These are phyloP conservation scores for Solanum chilense DNA, from an alignment of 257 asterid species.

Conservation along the genomic window DNA sequence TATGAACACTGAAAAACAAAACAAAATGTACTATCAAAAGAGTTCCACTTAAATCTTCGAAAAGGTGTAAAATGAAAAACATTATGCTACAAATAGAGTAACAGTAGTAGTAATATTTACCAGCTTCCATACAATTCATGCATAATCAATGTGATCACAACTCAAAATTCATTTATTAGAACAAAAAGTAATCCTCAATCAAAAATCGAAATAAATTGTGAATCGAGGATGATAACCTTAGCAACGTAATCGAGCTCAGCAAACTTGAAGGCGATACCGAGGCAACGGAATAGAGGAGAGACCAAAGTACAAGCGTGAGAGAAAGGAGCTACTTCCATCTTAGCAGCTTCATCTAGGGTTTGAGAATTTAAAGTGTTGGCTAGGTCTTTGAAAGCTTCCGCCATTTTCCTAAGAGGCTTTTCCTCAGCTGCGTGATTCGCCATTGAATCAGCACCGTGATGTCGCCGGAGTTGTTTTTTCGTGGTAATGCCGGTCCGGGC, in stretches of 20 bases:
- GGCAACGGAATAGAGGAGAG: slow-evolving; percentile 89
- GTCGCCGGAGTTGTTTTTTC: neutral
- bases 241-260: slow-evolving; percentile 89
- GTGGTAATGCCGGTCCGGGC: neutral
- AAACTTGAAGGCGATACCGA: slow-evolving; percentile 91
- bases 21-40: neutral
- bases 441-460: neutral
- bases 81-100: neutral
- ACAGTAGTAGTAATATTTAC: neutral
- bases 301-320: slow-evolving; percentile 78
- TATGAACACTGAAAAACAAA: neutral
- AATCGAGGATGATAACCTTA: slow-evolving; percentile 26
- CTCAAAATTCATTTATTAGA: neutral
- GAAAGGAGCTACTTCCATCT: slow-evolving; percentile 48
- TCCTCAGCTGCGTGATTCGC: slow-evolving; percentile 19
- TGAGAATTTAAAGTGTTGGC: slow-evolving; percentile 26
- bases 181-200: neutral
- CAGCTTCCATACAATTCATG: neutral
- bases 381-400: slow-evolving; percentile 65
- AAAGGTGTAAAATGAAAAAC: neutral
- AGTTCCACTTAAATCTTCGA: neutral
- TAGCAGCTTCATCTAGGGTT: slow-evolving; percentile 31
- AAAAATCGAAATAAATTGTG: neutral
- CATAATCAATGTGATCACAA: neutral
- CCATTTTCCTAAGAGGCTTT: slow-evolving; percentile 57